Evolutionary conservation across 2,329 filamentous ascomycete genomes (phyloP), one percentile per base, ranked within the genome.

Genomic region (Exutisphaerella laricina): DNA sequence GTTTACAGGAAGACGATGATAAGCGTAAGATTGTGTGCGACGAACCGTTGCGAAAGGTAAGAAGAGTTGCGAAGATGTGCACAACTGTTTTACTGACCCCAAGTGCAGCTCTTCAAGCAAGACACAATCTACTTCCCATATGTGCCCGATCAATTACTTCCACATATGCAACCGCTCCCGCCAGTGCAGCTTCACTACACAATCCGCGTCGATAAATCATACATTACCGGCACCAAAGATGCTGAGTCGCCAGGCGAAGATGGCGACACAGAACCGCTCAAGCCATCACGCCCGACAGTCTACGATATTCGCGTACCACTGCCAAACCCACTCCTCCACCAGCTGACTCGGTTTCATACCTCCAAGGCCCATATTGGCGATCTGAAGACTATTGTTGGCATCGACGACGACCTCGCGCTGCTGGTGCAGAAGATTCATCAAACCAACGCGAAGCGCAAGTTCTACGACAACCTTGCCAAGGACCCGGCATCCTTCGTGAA

Each of bases 11-110:
- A 62, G 89, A 95, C 52, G 90, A 97, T 47, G 92, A 98, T 63
- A 92, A 92, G 70, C 79, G 92, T 49, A 85, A 85, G 48, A 90
- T 98, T 56, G 83, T 86, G 28, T 97, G 92, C 60, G 90, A 98
- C 60, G 84, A 89, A 31, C 75, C 82, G 34, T 66, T 98, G 39
- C 84, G 78, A 68, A 79, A 79, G 66, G 88, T 94, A 69, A 60
- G 78, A 64, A 25, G 21, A 26, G 22, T 39, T 13, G 32, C 34
- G 46, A 16, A 29, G 30, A n/a, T 13, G 35, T 40, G 9, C 5
- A 5, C n/a, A 12, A 17, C 4, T 18, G 14, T n/a, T 5, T 8
- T 14, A 14, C 21, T 18, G 21, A 9, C 13, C n/a, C 50, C 41
- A 31, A 50, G 47, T 16, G 10, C 63, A 89, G 84, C 72, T 94